phyloP scores from a whole-genome alignment of 768 basidiomycete species.

The Suillus lakei region DNA sequence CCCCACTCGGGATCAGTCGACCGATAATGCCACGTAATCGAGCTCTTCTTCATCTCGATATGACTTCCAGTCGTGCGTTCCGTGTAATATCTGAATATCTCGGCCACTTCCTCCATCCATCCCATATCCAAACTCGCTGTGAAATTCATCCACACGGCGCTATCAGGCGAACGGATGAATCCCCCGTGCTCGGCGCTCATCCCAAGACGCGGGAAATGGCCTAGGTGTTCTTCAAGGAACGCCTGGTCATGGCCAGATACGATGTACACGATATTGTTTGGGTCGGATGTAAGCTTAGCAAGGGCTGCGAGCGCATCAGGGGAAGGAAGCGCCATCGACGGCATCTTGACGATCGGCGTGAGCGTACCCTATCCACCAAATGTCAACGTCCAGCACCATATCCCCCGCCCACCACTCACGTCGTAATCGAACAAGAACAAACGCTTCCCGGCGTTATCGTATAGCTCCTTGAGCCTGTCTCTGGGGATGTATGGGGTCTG shows the following conservation, averaged over 20 bases:
- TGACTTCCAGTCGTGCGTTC: constrained; percentile 96
- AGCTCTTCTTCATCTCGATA: constrained; percentile 96
- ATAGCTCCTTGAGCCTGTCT: constrained; percentile 59
- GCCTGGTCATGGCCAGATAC: constrained; percentile 94
- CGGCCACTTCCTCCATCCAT: constrained; percentile 95
- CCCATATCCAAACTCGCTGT: constrained; percentile 56
- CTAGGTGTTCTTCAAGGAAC: constrained; percentile 92
- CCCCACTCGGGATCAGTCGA: constrained; percentile 86
- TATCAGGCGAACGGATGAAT: constrained; percentile 80
- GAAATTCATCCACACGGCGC: constrained; percentile 77
- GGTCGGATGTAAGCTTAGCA: constrained; percentile 71
- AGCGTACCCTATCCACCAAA: constrained; percentile 75
- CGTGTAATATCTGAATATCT: constrained; percentile 96
- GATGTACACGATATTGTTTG: constrained; percentile 92
- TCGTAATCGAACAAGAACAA: constrained; percentile 97
- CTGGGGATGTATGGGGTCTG: constrained; percentile 85
- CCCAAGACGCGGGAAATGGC: constrained; percentile 80
- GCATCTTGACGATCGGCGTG: constrained; percentile 94
- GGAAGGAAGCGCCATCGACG: constrained; percentile 85
- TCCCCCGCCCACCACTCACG: constrained; percentile 48
- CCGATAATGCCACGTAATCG: constrained; percentile 77
- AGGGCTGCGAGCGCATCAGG: constrained; percentile 76
- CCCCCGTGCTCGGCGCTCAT: constrained; percentile 97
- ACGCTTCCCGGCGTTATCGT: constrained; percentile 76
- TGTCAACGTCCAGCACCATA: neutral